These are phyloP conservation scores for Amoebophrya sp. DNA, from an alignment of 169 alveolate genomes.

Conservation along the genomic window DNA sequence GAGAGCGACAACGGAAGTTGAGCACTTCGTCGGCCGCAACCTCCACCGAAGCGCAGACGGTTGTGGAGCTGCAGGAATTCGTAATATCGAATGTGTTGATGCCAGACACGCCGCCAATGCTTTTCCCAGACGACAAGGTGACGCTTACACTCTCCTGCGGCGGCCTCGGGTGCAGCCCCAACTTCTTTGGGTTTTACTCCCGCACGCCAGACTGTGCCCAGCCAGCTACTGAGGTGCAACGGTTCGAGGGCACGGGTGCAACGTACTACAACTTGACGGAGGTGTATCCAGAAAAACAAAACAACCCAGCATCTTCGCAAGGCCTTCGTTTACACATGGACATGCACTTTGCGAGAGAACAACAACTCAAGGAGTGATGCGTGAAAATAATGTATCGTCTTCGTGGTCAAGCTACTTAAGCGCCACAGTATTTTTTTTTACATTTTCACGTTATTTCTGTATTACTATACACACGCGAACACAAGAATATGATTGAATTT, in stretches of 20 bases:
- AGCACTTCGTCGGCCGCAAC: background rate
- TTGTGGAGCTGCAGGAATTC: background rate
- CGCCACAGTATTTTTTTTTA: too few relatives aligned
- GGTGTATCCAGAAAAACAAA: too few relatives aligned
- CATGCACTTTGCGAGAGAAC: too few relatives aligned
- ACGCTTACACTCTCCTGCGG: background rate
- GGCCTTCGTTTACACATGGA: too few relatives aligned
- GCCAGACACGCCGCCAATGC: background rate
- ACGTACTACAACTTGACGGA: background rate
- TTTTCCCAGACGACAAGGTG: background rate
- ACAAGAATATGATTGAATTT: too few relatives aligned
- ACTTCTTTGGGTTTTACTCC: background rate
- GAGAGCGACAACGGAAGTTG: too few relatives aligned
- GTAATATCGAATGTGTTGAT: background rate
- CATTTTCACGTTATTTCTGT: too few relatives aligned
- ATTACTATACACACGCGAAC: too few relatives aligned
- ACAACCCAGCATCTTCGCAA: too few relatives aligned
- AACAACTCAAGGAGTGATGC: too few relatives aligned
- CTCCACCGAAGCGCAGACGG: background rate
- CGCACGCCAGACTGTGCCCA: background rate
- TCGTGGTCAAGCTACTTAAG: too few relatives aligned
- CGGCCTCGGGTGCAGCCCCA: background rate
- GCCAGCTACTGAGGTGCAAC: background rate
- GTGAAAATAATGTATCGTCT: too few relatives aligned
- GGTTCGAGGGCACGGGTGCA: slow-evolving; percentile 11